phyloP scores from a whole-genome alignment of 805 yeast species.

The Sugiyamaella boreocaroliniensis region DNA sequence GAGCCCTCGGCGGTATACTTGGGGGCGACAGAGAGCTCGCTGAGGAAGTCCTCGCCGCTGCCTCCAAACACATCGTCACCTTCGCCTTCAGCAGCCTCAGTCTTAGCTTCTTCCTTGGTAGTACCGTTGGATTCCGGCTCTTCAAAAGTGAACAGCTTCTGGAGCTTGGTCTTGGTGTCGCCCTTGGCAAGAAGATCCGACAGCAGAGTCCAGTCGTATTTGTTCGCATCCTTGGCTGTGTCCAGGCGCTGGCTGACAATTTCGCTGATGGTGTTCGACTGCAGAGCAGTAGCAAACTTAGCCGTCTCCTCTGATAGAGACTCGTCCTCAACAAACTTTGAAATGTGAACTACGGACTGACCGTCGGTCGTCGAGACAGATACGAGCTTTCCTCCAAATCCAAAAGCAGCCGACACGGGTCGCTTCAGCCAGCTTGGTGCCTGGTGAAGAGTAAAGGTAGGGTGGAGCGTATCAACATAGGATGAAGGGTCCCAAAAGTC shows the following conservation, averaged over 20 bases:
- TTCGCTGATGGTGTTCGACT: slow-evolving; percentile 23
- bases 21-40: slow-evolving; percentile 23
- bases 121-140: slow-evolving; percentile 15
- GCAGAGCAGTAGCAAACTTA: slow-evolving; percentile 51
- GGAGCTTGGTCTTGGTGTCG: slow-evolving; percentile 19
- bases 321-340: slow-evolving; percentile 39
- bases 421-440: slow-evolving; percentile 87
- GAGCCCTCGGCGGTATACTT: slow-evolving; percentile 27
- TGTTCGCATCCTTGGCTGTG: slow-evolving; percentile 18
- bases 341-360: slow-evolving; percentile 35
- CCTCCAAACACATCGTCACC: slow-evolving; percentile 11
- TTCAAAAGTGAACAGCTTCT: slow-evolving; percentile 18
- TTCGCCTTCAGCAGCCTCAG: slow-evolving; percentile 12
- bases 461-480: slow-evolving; percentile 38
- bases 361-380: slow-evolving; percentile 41
- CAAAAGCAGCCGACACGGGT: slow-evolving; percentile 72
- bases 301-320: slow-evolving; percentile 31
- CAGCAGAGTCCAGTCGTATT: slow-evolving; percentile 33
- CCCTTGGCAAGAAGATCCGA: slow-evolving; percentile 28
- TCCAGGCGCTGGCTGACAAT: slow-evolving; percentile 16
- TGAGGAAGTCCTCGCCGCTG: slow-evolving; percentile 22
- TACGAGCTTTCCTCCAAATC: slow-evolving; percentile 88
- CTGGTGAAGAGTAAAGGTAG: slow-evolving; percentile 62
- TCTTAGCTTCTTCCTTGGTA: slow-evolving; percentile 14
- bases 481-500: slow-evolving; percentile 73